Evolutionary conservation across 1,139 yeast species (phyloP).

Genomic region (Hyphopichia buzzinii): DNA sequence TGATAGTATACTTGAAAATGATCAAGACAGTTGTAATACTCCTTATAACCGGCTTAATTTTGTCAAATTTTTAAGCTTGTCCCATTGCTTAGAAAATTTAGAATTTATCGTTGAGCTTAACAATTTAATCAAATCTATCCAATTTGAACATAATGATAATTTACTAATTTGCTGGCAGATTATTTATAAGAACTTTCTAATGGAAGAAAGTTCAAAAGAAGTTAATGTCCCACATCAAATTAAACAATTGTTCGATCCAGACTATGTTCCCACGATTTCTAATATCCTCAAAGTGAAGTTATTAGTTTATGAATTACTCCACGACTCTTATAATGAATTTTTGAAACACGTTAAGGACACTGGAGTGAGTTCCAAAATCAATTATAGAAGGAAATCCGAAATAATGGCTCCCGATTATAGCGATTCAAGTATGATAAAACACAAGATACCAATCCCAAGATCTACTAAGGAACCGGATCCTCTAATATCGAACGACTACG

Average conservation of each 20-base stretch:
- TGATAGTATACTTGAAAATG: conserved; percentile 17
- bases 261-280: conserved; percentile 14
- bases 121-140: conserved; percentile 16
- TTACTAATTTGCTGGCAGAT: conserved; percentile 20
- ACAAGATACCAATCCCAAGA: conserved; percentile 5
- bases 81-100: conserved; percentile 38
- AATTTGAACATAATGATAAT: conserved; percentile 10
- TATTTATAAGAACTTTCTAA: conserved; percentile 24
- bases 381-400: conserved; percentile 7
- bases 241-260: conserved; percentile 12
- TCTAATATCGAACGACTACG: background rate
- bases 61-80: conserved; percentile 22
- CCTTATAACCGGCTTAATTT: conserved; percentile 24
- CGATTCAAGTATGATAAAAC: background rate
- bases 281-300: conserved; percentile 18
- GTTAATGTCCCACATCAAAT: conserved; percentile 31
- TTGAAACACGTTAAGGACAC: conserved; percentile 17
- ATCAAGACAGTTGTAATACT: conserved; percentile 11
- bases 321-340: conserved; percentile 35
- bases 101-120: conserved; percentile 34
- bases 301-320: conserved; percentile 31
- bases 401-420: conserved; percentile 7
- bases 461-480: conserved; percentile 4
- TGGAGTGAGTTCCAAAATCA: conserved; percentile 1
- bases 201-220: conserved; percentile 29